Percentiles rank a stretch among this genome's conserved stretches.
These are phyloP conservation scores for Vicia sativa DNA, from an alignment of 306 rosid species.

Conservation along the genomic window DNA sequence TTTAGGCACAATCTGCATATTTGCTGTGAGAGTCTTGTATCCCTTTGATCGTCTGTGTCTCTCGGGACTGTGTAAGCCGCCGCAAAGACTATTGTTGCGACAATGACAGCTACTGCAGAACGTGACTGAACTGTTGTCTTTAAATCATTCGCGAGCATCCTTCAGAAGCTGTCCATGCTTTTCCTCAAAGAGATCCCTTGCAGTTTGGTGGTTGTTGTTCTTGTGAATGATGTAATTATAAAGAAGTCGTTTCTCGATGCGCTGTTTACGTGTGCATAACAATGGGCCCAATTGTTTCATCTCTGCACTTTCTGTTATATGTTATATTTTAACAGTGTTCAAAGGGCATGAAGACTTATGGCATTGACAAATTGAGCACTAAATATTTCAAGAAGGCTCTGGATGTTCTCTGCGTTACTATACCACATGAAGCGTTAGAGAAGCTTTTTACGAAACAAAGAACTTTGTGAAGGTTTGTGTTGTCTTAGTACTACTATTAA, in stretches of 20 bases:
- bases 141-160: slow-evolving; percentile 43
- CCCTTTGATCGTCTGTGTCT: slow-evolving; percentile 26
- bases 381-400: too few relatives aligned
- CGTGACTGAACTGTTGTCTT: slow-evolving; percentile 53
- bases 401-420: too few relatives aligned
- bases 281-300: neutral
- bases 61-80: slow-evolving; percentile 49
- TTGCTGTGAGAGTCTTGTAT: too few relatives aligned
- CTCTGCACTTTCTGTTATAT: too few relatives aligned
- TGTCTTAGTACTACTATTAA: too few relatives aligned
- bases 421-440: too few relatives aligned
- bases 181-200: slow-evolving; percentile 36
- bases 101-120: slow-evolving; percentile 48
- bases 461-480: too few relatives aligned
- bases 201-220: slow-evolving; percentile 34
- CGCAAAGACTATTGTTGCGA: slow-evolving; percentile 43
- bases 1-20: too few relatives aligned
- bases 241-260: slow-evolving; percentile 40
- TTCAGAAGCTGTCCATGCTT: slow-evolving; percentile 29
- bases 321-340: too few relatives aligned
- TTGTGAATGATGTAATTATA: slow-evolving; percentile 39
- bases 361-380: too few relatives aligned
- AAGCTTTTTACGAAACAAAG: too few relatives aligned
- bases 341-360: too few relatives aligned
- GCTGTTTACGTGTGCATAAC: slow-evolving; percentile 31